Evolutionary conservation across 2,329 filamentous ascomycete genomes (phyloP).

Genomic region (Ceratocystis ficicola): DNA sequence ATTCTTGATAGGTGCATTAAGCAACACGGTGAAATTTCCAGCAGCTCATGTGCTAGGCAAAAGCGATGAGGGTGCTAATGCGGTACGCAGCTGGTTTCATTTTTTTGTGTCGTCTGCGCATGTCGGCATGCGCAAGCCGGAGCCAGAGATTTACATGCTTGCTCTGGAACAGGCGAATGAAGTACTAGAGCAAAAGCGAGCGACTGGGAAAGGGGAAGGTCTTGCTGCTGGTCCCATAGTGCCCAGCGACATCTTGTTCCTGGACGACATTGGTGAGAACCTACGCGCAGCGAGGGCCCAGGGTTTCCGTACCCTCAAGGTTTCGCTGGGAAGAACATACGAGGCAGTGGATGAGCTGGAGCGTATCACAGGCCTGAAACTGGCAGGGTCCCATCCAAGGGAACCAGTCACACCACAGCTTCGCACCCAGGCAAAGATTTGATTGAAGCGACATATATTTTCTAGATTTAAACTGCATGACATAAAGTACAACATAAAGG

Average conservation of each 20-base stretch:
- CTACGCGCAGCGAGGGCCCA: slow-evolving; percentile 62
- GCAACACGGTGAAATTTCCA: slow-evolving; percentile 83
- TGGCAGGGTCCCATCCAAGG: slow-evolving; percentile 45
- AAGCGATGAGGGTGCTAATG: slow-evolving; percentile 36
- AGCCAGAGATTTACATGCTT: slow-evolving; percentile 65
- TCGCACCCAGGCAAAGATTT: slow-evolving; percentile 35
- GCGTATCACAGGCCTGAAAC: slow-evolving; percentile 52
- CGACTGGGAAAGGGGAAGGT: slow-evolving; percentile 26
- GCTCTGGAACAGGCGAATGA: slow-evolving; percentile 55
- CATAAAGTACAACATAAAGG: slow-evolving; percentile 2
- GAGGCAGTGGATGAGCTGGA: slow-evolving; percentile 78
- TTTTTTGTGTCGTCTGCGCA: slow-evolving; percentile 81
- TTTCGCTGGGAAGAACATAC: slow-evolving; percentile 61
- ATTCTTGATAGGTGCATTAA: slow-evolving; percentile 69
- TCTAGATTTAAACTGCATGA: not conserved
- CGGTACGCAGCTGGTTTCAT: slow-evolving; percentile 61
- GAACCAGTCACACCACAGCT: slow-evolving; percentile 35
- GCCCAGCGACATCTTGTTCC: slow-evolving; percentile 63
- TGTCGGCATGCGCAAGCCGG: slow-evolving; percentile 77
- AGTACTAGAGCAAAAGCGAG: slow-evolving; percentile 35
- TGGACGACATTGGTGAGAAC: slow-evolving; percentile 93
- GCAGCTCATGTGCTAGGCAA: slow-evolving; percentile 55
- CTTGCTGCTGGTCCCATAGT: slow-evolving; percentile 34
- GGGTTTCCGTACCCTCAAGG: slow-evolving; percentile 77
- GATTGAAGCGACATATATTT: slow-evolving; percentile 22